These are phyloP conservation scores for Penicillium coprophilum DNA, from an alignment of 495 filamentous ascomycete genomes.

Conservation along the genomic window DNA sequence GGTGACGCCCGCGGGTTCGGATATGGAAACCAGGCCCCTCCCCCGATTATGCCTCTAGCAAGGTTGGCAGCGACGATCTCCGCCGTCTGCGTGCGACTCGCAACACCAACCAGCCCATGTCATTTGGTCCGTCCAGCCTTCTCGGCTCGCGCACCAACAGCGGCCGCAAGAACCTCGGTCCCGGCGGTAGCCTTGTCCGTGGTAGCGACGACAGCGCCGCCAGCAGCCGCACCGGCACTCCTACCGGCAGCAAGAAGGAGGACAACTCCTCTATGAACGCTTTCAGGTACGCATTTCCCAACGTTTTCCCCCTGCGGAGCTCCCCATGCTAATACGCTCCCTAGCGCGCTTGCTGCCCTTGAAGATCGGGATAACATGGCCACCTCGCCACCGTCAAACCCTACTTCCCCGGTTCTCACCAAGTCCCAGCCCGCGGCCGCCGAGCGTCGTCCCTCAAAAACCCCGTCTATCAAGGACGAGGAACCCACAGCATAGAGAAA, in stretches of 20 bases:
- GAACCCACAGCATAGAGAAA: slow-evolving; percentile 50
- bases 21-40: slow-evolving; percentile 61
- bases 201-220: slow-evolving; percentile 76
- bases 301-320: not conserved
- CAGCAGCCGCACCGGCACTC: slow-evolving; percentile 86
- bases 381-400: slow-evolving; percentile 58
- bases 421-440: slow-evolving; percentile 52
- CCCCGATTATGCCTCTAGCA: slow-evolving; percentile 72
- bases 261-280: slow-evolving; percentile 74
- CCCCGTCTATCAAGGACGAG: slow-evolving; percentile 46
- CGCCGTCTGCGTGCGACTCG: slow-evolving; percentile 68
- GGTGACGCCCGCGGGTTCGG: slow-evolving; percentile 81
- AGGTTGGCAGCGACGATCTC: slow-evolving; percentile 86
- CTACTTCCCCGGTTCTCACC: slow-evolving; percentile 55
- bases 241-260: slow-evolving; percentile 68
- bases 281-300: slow-evolving; percentile 66
- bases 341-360: slow-evolving; percentile 58
- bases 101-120: slow-evolving; percentile 58
- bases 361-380: slow-evolving; percentile 58
- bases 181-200: slow-evolving; percentile 65
- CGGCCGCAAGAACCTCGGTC: slow-evolving; percentile 71
- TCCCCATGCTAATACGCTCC: slow-evolving; percentile 24
- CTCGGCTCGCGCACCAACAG: slow-evolving; percentile 80
- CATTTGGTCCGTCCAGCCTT: slow-evolving; percentile 74
- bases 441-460: slow-evolving; percentile 49